These are phyloP conservation scores for Xylariaceae sp. DNA, from an alignment of 2,329 filamentous ascomycete species.

Conservation along the genomic window DNA sequence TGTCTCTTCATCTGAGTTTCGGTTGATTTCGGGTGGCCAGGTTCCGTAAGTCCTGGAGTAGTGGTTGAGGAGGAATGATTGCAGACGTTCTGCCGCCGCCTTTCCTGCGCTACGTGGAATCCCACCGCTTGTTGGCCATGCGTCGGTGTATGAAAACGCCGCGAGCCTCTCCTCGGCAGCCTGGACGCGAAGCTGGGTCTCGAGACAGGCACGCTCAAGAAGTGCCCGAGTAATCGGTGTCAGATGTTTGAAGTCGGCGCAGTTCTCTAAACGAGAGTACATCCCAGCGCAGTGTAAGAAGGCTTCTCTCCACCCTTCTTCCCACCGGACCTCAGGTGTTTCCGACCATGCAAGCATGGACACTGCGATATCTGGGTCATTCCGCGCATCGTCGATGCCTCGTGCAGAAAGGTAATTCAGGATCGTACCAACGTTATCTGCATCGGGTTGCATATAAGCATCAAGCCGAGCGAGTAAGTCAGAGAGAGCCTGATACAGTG, in stretches of 20 bases:
- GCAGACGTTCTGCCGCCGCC: conserved; percentile 55
- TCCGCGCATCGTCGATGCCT: conserved; percentile 61
- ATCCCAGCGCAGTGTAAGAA: conserved; percentile 66
- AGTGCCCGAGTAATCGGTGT: conserved; percentile 60
- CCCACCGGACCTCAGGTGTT: conserved; percentile 56
- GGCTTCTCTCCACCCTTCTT: conserved; percentile 63
- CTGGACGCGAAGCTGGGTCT: conserved; percentile 59
- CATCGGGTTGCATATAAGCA: conserved; percentile 52
- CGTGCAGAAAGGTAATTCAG: conserved; percentile 57
- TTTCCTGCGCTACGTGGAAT: conserved; percentile 38
- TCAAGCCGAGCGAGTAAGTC: conserved; percentile 61
- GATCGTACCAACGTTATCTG: conserved; percentile 56
- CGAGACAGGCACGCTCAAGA: conserved; percentile 57
- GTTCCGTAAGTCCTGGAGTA: conserved; percentile 54
- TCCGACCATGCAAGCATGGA: conserved; percentile 65
- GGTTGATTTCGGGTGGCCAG: conserved; percentile 54
- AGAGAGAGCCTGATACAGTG: conserved; percentile 58
- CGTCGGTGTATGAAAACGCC: conserved; percentile 56
- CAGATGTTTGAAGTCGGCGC: conserved; percentile 54
- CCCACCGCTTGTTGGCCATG: conserved; percentile 49
- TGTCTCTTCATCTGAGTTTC: conserved; percentile 38
- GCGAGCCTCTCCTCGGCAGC: conserved; percentile 58
- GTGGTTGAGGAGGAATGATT: conserved; percentile 56
- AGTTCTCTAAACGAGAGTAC: conserved; percentile 49
- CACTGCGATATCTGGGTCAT: conserved; percentile 56